Percentiles rank a stretch among this genome's conserved stretches.
phyloP scores from a whole-genome alignment of 2,329 filamentous ascomycete species.

The Bertia moriformis region DNA sequence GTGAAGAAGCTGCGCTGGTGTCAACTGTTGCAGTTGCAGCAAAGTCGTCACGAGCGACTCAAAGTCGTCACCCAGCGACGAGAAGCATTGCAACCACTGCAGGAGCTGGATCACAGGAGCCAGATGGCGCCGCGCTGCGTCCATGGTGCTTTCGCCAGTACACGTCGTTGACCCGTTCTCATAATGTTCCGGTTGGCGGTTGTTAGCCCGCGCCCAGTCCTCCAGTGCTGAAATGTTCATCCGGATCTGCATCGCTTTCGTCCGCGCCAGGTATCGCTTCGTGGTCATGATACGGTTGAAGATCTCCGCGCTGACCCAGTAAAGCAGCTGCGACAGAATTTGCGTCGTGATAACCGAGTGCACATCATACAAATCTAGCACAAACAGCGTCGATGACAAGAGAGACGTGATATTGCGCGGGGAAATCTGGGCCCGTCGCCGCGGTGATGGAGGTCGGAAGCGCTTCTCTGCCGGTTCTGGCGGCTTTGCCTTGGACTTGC shows the following conservation, averaged over 20 bases:
- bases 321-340: conserved; percentile 80
- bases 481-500: conserved; percentile 72
- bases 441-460: conserved; percentile 82
- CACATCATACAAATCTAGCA: conserved; percentile 95
- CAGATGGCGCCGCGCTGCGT: conserved; percentile 70
- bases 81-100: conserved; percentile 97
- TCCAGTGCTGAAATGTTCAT: conserved; percentile 95
- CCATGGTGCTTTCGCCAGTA: conserved; percentile 74
- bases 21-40: conserved; percentile 73
- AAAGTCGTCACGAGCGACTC: conserved; percentile 79
- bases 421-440: conserved; percentile 78
- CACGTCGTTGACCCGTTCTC: conserved; percentile 79
- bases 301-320: conserved; percentile 89
- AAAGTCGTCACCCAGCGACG: conserved; percentile 77
- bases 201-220: conserved; percentile 90
- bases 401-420: conserved; percentile 92
- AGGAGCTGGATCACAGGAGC: conserved; percentile 83
- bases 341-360: conserved; percentile 92
- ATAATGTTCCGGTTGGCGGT: conserved; percentile 86
- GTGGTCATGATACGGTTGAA: conserved; percentile 98
- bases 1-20: conserved; percentile 78
- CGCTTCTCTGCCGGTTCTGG: conserved; percentile 78
- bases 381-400: conserved; percentile 87
- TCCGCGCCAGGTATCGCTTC: conserved; percentile 81
- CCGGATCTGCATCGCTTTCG: conserved; percentile 98